Evolutionary conservation across 2,329 filamentous ascomycete genomes (phyloP).

Genomic region (Zymoseptoria pseudotritici): DNA sequence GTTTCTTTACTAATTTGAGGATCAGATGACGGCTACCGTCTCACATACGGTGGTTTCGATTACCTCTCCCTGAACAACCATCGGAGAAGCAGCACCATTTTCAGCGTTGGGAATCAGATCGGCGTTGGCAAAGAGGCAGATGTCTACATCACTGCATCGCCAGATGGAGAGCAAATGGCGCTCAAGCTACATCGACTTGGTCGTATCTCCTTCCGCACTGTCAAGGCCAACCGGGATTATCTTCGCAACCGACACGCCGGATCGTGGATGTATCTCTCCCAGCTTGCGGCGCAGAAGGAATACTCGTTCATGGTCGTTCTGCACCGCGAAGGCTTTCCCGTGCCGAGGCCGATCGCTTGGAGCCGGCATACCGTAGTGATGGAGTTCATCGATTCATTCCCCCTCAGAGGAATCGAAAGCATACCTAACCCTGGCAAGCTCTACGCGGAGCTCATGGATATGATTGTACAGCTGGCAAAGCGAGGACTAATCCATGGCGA

Average conservation of each 20-base stretch:
- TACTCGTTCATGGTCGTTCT: constrained; percentile 90
- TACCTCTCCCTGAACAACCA: constrained; percentile 94
- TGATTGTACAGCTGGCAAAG: constrained; percentile 75
- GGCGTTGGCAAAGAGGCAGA: constrained; percentile 97
- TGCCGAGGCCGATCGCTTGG: constrained; percentile 80
- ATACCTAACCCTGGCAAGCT: constrained; percentile 78
- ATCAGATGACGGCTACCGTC: constrained; percentile 80
- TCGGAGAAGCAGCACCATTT: constrained; percentile 69
- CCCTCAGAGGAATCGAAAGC: constrained; percentile 76
- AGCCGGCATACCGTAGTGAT: constrained; percentile 95
- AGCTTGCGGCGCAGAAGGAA: constrained; percentile 87
- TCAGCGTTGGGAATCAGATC: constrained; percentile 88
- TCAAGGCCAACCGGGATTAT: constrained; percentile 94
- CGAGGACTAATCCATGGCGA: constrained; percentile 94
- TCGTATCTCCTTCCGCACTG: constrained; percentile 91
- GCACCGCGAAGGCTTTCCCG: constrained; percentile 74
- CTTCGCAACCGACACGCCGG: constrained; percentile 70
- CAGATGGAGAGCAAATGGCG: constrained; percentile 67
- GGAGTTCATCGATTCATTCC: constrained; percentile 86
- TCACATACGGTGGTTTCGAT: constrained; percentile 94
- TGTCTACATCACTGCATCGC: constrained; percentile 85
- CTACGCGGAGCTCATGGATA: constrained; percentile 82
- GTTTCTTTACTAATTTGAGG: background rate
- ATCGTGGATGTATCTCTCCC: constrained; percentile 97
- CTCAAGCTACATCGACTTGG: constrained; percentile 95